Percentiles rank a stretch among this genome's conserved stretches.
Evolutionary conservation across 352 stramenopile genomes (phyloP).

Genomic region (Thalassiosira sp.): DNA sequence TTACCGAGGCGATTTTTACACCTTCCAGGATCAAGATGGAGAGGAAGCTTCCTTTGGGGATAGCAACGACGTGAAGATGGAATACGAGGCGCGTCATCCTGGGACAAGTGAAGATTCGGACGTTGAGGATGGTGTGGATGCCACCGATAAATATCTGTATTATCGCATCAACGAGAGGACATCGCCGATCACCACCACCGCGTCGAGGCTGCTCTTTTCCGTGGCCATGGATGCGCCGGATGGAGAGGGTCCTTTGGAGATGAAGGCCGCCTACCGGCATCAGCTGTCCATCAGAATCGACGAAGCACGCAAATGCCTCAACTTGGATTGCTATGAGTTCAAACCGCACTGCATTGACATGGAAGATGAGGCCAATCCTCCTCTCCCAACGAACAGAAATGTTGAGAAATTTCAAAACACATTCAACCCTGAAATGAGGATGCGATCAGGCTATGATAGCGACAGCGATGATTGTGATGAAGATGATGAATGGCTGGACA

Average conservation of each 20-base stretch:
- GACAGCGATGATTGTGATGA: not conserved
- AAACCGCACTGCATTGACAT: not conserved
- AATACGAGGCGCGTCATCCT: constrained; percentile 10
- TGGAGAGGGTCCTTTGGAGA: not conserved
- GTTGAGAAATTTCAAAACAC: not conserved
- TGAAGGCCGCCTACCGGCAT: constrained; percentile 1
- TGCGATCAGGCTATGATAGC: not conserved
- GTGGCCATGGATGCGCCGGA: constrained; percentile 2
- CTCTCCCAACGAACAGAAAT: not conserved
- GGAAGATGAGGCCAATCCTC: not conserved
- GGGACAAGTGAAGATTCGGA: not conserved
- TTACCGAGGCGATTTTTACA: not conserved
- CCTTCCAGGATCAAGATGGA: not conserved
- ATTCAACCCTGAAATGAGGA: not conserved
- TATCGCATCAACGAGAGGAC: not conserved
- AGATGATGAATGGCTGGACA: constrained; percentile 3
- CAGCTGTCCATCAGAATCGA: constrained; percentile 3
- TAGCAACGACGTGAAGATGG: constrained; percentile 2
- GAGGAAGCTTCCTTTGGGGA: not conserved
- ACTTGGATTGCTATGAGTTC: constrained; percentile 16
- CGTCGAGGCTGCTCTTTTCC: not conserved
- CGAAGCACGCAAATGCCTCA: not conserved
- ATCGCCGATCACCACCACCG: constrained; percentile 5
- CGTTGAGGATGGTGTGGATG: not conserved
- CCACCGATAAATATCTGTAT: not conserved